Conservation (phyloP, 2,329 filamentous ascomycete species). For the Botrytis porri region DNA sequence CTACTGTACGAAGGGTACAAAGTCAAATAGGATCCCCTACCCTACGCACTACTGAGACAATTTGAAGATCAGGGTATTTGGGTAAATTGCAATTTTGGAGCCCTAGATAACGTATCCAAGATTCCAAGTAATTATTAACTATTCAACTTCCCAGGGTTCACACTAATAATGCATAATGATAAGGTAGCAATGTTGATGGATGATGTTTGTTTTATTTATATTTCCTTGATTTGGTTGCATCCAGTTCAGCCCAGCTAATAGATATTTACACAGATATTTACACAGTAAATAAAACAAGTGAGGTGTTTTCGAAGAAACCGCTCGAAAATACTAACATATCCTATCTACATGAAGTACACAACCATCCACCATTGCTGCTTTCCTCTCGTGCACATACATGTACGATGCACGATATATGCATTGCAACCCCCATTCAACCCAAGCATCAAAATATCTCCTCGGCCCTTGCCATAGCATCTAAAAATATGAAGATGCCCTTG, state of each 20-base stretch:
- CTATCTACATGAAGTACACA: not conserved
- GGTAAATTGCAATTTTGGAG: not conserved
- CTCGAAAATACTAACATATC: not conserved
- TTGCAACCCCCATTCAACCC: not conserved
- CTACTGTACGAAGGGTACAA: not conserved
- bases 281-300: not conserved
- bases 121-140: not conserved
- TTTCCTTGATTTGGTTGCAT: not conserved
- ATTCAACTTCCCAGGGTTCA: not conserved
- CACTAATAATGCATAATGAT: not conserved
- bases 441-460: not conserved
- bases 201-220: not conserved
- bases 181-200: not conserved
- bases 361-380: not conserved
- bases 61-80: not conserved
- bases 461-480: not conserved
- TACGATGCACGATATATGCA: not conserved
- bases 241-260: not conserved
- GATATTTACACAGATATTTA: constrained; percentile 5
- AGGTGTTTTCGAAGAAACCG: not conserved
- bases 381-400: not conserved
- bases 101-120: not conserved
- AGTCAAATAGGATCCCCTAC: not conserved
- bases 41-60: constrained; percentile 5
- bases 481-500: not conserved